phyloP scores from a whole-genome alignment of 2,329 filamentous ascomycete species.

The Grosmannia clavigera region DNA sequence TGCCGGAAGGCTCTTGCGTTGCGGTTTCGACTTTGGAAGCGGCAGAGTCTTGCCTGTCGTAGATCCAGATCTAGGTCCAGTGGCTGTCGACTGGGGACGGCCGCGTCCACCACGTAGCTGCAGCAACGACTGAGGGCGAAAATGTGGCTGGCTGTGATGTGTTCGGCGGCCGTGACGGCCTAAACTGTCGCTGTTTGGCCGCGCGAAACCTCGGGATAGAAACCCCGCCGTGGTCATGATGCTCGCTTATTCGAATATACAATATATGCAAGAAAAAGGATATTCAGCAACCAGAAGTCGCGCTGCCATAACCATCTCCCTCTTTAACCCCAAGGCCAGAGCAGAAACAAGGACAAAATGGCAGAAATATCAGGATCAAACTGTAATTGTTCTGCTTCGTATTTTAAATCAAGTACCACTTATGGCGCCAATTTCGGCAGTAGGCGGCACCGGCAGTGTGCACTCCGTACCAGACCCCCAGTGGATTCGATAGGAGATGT shows the following conservation, averaged over 20 bases:
- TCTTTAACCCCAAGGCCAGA: background rate
- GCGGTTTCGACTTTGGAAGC: background rate
- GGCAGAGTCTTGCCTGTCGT: background rate
- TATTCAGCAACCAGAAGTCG: background rate
- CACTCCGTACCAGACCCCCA: background rate
- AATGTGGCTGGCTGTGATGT: background rate
- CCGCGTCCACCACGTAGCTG: background rate
- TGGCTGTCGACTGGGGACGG: background rate
- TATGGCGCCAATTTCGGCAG: background rate
- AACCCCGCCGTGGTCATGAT: background rate
- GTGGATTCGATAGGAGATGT: background rate
- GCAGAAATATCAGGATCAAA: background rate
- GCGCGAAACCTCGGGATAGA: background rate
- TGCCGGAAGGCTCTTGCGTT: conserved; percentile 8
- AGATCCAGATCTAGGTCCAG: background rate
- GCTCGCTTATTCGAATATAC: background rate
- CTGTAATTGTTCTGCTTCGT: too few relatives aligned
- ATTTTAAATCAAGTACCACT: background rate
- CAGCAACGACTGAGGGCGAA: too few relatives aligned
- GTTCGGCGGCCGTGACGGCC: background rate
- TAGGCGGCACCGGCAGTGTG: background rate
- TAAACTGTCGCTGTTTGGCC: background rate
- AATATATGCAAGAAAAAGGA: background rate
- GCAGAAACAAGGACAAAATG: background rate
- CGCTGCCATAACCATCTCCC: background rate